Evolutionary conservation across 2,329 filamentous ascomycete species (phyloP).

Genomic region (Pseudogymnoascus sp.): DNA sequence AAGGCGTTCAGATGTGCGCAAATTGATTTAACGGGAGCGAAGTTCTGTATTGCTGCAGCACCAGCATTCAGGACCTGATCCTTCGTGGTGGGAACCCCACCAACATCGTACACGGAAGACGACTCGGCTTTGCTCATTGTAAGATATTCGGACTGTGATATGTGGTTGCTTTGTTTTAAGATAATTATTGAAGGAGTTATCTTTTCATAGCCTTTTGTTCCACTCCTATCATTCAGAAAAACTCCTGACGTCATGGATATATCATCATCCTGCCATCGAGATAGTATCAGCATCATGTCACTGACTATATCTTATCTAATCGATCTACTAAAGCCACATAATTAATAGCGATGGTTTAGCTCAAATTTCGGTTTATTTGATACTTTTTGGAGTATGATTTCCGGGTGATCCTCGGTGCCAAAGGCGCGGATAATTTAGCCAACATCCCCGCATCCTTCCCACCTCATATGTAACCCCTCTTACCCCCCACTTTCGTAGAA

Average conservation of each 20-base stretch:
- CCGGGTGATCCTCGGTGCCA: neutral
- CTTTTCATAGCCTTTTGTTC: neutral
- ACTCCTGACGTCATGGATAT: conserved; percentile 3
- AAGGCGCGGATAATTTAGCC: neutral
- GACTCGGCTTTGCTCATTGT: neutral
- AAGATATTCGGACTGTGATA: neutral
- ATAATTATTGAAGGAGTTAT: neutral
- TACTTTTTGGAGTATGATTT: neutral
- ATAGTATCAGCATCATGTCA: neutral
- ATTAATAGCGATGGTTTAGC: neutral
- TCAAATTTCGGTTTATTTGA: neutral
- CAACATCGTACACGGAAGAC: neutral
- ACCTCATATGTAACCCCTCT: neutral
- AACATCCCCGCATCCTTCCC: neutral
- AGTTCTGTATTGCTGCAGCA: conserved; percentile 52
- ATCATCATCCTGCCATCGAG: neutral
- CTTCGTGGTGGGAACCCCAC: conserved; percentile 36
- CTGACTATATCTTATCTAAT: neutral
- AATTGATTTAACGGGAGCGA: conserved; percentile 62
- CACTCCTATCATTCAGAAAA: neutral
- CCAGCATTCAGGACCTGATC: conserved; percentile 54
- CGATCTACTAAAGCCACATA: neutral
- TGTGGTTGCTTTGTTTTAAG: neutral
- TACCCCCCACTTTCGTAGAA: neutral
- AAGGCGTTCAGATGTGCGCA: conserved; percentile 84